Percentiles rank a stretch among this genome's conserved stretches.
These are phyloP conservation scores for Kewa caespitosa DNA, from an alignment of 179 eudicot genomes.

Conservation along the genomic window DNA sequence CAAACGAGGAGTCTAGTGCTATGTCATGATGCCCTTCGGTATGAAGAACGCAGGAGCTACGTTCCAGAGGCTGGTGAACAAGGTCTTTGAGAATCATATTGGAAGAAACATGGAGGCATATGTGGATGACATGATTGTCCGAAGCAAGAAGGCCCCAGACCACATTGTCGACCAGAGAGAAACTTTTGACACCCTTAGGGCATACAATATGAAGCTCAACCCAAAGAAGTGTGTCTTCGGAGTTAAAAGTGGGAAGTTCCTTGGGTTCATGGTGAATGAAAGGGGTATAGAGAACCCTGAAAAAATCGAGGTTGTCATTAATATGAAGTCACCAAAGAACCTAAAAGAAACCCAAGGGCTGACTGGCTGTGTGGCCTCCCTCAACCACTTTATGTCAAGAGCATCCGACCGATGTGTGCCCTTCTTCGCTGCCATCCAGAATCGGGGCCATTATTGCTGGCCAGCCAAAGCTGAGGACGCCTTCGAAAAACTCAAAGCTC, in stretches of 20 bases:
- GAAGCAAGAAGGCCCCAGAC: background rate
- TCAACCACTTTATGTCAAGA: background rate
- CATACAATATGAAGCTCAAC: background rate
- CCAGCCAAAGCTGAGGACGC: background rate
- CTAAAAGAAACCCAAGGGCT: background rate
- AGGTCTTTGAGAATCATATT: background rate
- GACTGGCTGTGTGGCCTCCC: background rate
- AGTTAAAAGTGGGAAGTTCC: background rate
- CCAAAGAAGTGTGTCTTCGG: background rate
- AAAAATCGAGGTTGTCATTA: background rate
- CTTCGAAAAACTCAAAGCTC: background rate
- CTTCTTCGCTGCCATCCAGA: background rate
- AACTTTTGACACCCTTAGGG: background rate
- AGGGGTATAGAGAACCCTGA: background rate
- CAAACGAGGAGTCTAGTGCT: conserved; percentile 1
- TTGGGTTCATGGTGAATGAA: background rate
- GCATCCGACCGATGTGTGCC: background rate
- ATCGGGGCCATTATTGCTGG: background rate
- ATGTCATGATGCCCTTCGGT: conserved; percentile 6
- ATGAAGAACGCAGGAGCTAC: background rate
- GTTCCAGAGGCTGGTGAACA: background rate
- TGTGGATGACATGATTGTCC: conserved; percentile 1
- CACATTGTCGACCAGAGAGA: background rate
- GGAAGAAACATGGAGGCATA: background rate
- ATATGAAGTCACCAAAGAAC: no score